Conservation (phyloP, 1,284 basidiomycete species). For the Ganoderma resinaceum region DNA sequence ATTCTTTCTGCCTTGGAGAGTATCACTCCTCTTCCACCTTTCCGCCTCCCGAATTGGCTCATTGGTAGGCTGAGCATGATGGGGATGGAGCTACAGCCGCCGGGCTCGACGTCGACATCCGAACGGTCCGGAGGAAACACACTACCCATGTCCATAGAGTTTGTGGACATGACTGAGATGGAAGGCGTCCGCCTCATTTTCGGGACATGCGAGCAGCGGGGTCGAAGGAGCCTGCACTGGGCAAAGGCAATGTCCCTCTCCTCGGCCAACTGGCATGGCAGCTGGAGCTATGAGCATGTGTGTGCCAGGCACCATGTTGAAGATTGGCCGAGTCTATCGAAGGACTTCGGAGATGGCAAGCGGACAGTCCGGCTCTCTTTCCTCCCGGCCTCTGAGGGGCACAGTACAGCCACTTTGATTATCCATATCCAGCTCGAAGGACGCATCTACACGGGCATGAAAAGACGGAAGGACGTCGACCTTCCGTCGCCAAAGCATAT, state of each 20-base stretch:
- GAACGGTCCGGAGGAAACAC: background rate
- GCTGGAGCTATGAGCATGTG: background rate
- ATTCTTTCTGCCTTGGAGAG: background rate
- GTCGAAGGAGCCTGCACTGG: background rate
- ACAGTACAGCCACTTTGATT: background rate
- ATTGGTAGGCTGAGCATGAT: background rate
- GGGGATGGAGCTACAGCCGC: background rate
- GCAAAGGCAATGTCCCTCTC: background rate
- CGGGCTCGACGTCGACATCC: no score
- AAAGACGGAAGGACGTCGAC: background rate
- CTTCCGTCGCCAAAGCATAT: background rate
- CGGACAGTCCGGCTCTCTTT: conserved; percentile 12
- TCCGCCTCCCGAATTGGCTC: conserved; percentile 9
- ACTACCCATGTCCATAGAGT: background rate
- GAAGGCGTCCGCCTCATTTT: background rate
- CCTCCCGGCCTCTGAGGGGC: background rate
- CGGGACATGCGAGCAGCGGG: background rate
- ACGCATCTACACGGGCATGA: background rate
- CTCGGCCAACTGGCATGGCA: background rate
- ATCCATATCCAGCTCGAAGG: conserved; percentile 5
- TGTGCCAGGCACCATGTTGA: conserved; percentile 7
- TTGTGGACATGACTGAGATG: background rate
- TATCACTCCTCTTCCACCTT: background rate
- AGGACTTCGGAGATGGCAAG: conserved; percentile 7
- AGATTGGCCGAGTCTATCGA: background rate